Base-by-base conservation (phyloP, 2,329 filamentous ascomycete genomes). In the Tolypocladium sp. region DNA sequence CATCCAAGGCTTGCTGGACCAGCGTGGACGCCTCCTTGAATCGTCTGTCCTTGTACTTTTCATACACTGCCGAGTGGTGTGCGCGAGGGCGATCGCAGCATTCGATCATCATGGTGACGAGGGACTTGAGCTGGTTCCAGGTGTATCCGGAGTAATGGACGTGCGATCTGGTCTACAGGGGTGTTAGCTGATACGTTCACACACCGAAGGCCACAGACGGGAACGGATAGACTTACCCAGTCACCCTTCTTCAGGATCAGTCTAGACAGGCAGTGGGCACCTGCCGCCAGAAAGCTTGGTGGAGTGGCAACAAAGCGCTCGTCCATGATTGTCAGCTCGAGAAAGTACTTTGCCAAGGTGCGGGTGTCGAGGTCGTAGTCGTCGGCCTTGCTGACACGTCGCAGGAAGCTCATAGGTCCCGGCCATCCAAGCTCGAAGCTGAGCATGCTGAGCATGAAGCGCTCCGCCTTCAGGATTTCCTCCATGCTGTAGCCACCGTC, bases 351-450 rank as follows among this genome's bases (percentile, higher is more conserved):
- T 67, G 94, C 92, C 58, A 99, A 79, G 6, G 94, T 97, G 42
- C 94, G 85, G 13, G 93, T 97, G 76, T 99, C 93, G 54, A 96
- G 79, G 70, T 99, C 92, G 70, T 97, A 99, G 70, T 97, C 92
- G 71, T 99, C 94, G 17, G 94, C 94, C 78, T 97, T 97, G 86
- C 93, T 97, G 74, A 97, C 94, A 59, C 93, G 87, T 61, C 94
- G 86, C 62, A 99, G 81, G 76, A 99, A 99, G 78, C 92, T 97
- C 93, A 99, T 97, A 1, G 94, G 94, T 51, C 94, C 94, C n/a
- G 94, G 94, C 89, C 91, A 97, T 57, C 94, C 94, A 58, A 99
- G 84, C 75, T 97, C 92, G 70, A 96, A 99, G 67, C 91, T 84
- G 58, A 99, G 85, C 88, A 97, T 96, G 74, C 86, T 95, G 57